A percentile compares a stretch with the other conserved stretches of the same genome.
Conservation (phyloP, 2,329 filamentous ascomycete genomes). For the Colletotrichum navitas region DNA sequence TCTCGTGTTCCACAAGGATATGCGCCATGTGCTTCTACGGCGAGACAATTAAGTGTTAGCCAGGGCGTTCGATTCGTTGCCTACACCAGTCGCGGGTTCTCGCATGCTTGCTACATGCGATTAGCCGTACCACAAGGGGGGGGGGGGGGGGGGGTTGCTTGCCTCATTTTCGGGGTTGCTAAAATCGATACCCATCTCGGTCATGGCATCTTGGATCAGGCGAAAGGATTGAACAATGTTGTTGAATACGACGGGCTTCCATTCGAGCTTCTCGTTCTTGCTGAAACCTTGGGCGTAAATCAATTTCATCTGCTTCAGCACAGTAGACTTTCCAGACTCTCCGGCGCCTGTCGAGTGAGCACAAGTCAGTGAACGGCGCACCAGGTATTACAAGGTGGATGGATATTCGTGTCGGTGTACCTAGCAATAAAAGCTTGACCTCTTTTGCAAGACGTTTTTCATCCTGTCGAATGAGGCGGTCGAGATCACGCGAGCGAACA, state of each 20-base stretch:
- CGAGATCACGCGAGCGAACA: constrained; percentile 80
- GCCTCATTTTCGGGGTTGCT: constrained; percentile 85
- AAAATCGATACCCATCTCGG: constrained; percentile 83
- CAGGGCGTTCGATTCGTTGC: constrained; percentile 23
- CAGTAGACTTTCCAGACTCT: constrained; percentile 92
- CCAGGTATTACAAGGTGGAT: not conserved
- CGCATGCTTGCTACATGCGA: constrained; percentile 3
- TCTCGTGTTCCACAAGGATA: constrained; percentile 83
- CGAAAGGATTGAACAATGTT: constrained; percentile 95
- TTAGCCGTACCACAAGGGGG: constrained; percentile 41
- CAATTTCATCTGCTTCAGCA: constrained; percentile 98
- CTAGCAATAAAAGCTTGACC: constrained; percentile 93
- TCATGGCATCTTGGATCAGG: constrained; percentile 91
- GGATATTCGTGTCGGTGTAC: constrained; percentile 64
- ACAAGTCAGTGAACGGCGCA: constrained; percentile 19
- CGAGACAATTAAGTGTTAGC: constrained; percentile 46
- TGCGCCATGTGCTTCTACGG: constrained; percentile 80
- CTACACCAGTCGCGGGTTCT: not conserved
- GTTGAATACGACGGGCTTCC: constrained; percentile 94
- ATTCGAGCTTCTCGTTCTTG: constrained; percentile 90
- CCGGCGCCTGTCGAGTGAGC: constrained; percentile 77
- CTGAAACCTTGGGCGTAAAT: constrained; percentile 95
- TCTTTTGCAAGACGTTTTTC: constrained; percentile 88
- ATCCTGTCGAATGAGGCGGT: constrained; percentile 86
- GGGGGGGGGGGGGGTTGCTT: constrained; percentile 52